These are phyloP conservation scores for Arachis stenosperma DNA, from an alignment of 306 rosid species.

Conservation along the genomic window DNA sequence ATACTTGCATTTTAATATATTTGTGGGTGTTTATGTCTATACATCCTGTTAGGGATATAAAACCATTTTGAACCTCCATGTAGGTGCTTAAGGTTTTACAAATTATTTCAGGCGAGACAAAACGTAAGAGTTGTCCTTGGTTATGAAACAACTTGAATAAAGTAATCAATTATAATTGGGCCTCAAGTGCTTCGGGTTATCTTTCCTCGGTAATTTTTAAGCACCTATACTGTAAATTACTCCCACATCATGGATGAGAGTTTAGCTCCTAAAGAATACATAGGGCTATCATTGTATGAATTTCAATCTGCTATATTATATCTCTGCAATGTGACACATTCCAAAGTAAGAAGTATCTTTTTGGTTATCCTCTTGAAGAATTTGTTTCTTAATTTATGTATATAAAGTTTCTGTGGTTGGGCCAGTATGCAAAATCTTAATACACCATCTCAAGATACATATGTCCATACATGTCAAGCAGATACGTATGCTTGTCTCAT, in stretches of 20 bases:
- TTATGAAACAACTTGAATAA: neutral
- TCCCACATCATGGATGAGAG: slow-evolving; percentile 12
- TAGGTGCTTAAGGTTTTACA: slow-evolving; percentile 9
- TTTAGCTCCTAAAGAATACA: slow-evolving; percentile 3
- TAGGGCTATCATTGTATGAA: slow-evolving; percentile 7
- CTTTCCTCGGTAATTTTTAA: neutral
- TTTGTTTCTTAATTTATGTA: neutral
- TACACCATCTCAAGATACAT: slow-evolving; percentile 16
- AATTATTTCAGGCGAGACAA: neutral
- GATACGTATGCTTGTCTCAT: slow-evolving; percentile 26
- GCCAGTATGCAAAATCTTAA: slow-evolving; percentile 6
- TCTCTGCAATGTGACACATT: neutral
- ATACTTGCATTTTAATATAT: slow-evolving; percentile 22
- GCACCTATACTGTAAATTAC: neutral
- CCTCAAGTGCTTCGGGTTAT: neutral
- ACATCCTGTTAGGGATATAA: neutral
- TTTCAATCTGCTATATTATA: slow-evolving; percentile 22
- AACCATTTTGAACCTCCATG: neutral
- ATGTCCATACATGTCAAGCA: slow-evolving; percentile 18
- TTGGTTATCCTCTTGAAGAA: slow-evolving; percentile 22
- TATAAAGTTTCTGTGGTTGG: slow-evolving; percentile 15
- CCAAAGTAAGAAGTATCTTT: slow-evolving; percentile 2
- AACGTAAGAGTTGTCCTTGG: neutral
- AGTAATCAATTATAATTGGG: neutral
- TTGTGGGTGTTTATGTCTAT: neutral